phyloP scores from a whole-genome alignment of 129 eudicot genomes.

The Escallonia herrerae region DNA sequence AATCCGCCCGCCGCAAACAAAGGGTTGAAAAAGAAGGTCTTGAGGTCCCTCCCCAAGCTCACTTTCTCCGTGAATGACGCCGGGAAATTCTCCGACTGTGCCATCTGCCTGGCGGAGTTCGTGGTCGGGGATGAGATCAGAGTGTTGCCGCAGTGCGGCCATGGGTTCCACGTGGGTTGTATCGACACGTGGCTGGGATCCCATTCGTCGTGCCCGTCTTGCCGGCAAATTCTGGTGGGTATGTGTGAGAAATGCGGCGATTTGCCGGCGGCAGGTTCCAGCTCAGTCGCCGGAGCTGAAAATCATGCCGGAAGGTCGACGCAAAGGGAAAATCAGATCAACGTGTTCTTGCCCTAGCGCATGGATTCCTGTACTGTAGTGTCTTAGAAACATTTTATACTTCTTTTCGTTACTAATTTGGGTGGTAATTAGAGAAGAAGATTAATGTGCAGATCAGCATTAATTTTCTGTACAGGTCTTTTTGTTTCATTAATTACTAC shows the following conservation, averaged over 20 bases:
- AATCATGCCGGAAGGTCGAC: not conserved
- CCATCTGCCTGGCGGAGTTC: slow-evolving; percentile 73
- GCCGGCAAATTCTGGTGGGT: slow-evolving; percentile 61
- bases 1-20: slow-evolving; percentile 43
- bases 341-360: slow-evolving; percentile 31
- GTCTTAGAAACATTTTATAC: no score
- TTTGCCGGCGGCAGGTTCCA: slow-evolving; percentile 14
- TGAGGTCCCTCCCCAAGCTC: slow-evolving; percentile 52
- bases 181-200: slow-evolving; percentile 83
- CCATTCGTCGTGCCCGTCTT: slow-evolving; percentile 79
- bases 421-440: no score
- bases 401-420: no score
- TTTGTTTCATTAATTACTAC: not conserved
- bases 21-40: slow-evolving; percentile 69
- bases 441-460: no score
- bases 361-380: not conserved
- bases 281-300: slow-evolving; percentile 10
- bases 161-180: slow-evolving; percentile 60
- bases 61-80: slow-evolving; percentile 30
- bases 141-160: slow-evolving; percentile 71
- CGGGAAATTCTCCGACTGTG: slow-evolving; percentile 51
- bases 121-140: slow-evolving; percentile 58
- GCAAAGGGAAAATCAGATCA: slow-evolving; percentile 1
- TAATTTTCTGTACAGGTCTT: not conserved
- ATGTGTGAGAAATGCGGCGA: slow-evolving; percentile 69